These are phyloP conservation scores for Moelleriella libera DNA, from an alignment of 2,329 filamentous ascomycete genomes.

Conservation along the genomic window DNA sequence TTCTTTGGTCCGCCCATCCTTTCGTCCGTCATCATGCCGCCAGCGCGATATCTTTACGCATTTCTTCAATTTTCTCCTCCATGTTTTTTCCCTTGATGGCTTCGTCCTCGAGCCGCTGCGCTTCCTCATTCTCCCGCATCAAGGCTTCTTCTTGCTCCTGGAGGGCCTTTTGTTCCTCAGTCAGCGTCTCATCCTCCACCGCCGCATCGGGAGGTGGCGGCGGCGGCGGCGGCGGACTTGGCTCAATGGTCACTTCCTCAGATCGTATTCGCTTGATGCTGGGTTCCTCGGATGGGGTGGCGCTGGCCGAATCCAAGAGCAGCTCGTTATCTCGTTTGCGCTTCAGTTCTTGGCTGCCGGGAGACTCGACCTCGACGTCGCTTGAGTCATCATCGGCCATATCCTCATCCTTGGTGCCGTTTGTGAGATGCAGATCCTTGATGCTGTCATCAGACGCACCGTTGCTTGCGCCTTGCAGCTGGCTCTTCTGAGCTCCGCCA, in stretches of 20 bases:
- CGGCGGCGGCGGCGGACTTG: conserved; percentile 30
- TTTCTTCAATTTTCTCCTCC: conserved; percentile 10
- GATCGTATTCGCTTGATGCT: conserved; percentile 39
- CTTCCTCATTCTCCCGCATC: conserved; percentile 39
- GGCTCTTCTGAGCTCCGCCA: conserved; percentile 1
- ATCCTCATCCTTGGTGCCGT: neutral
- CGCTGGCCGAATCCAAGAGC: conserved; percentile 22
- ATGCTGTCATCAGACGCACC: neutral
- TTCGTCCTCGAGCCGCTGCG: conserved; percentile 35
- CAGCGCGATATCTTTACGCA: conserved; percentile 10
- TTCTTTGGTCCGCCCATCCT: neutral
- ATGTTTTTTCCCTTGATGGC: conserved; percentile 16
- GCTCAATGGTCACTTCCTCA: conserved; percentile 21
- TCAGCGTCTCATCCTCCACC: conserved; percentile 17
- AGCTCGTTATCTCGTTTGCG: conserved; percentile 41
- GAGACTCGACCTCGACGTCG: conserved; percentile 24
- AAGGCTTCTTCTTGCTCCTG: conserved; percentile 36
- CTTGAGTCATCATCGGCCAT: conserved; percentile 16
- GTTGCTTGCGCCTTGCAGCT: neutral
- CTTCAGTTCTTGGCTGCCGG: conserved; percentile 41
- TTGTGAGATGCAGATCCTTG: conserved; percentile 1
- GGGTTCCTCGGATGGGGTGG: conserved; percentile 41
- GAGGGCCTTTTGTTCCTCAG: conserved; percentile 24
- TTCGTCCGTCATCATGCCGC: conserved; percentile 2
- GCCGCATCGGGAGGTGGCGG: conserved; percentile 28